These are phyloP conservation scores for Echeveria elegans DNA, from an alignment of 164 flowering plant genomes.

Conservation along the genomic window DNA sequence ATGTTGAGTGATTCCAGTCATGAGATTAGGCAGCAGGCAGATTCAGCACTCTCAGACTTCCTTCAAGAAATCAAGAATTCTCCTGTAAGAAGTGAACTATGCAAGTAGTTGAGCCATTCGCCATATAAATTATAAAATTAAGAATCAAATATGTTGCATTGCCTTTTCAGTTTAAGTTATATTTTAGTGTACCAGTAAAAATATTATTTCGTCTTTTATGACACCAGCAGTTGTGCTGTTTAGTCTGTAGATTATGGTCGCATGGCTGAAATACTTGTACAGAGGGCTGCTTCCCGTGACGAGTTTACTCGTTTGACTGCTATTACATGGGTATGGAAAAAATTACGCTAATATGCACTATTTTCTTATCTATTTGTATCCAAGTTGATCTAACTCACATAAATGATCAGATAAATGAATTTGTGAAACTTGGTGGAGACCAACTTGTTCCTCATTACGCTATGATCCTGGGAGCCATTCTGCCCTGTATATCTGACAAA, in stretches of 20 bases:
- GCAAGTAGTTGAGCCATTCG: not conserved
- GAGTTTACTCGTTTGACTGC: constrained; percentile 91
- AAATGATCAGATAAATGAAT: constrained; percentile 67
- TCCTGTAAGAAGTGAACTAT: constrained; percentile 53
- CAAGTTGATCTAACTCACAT: not conserved
- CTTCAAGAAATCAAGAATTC: constrained; percentile 96
- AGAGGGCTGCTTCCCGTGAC: constrained; percentile 83
- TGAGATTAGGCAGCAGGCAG: constrained; percentile 98
- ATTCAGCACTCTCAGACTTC: constrained; percentile 96
- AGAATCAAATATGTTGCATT: not conserved
- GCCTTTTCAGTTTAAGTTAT: not conserved
- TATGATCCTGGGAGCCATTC: constrained; percentile 87
- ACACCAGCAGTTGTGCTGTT: constrained; percentile 50
- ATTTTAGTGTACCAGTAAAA: not conserved
- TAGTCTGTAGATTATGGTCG: constrained; percentile 99
- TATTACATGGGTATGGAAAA: constrained; percentile 71
- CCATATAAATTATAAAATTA: not conserved
- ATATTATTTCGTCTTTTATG: constrained; percentile 29
- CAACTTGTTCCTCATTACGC: constrained; percentile 93
- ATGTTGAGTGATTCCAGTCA: constrained; percentile 96
- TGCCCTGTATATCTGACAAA: constrained; percentile 94
- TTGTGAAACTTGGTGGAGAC: constrained; percentile 96
- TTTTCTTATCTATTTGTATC: not conserved
- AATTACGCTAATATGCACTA: not conserved
- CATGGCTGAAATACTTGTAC: constrained; percentile 97